Base-by-base conservation (phyloP, 192 early-diverging fungal species). In the Coemansia sp. region DNA sequence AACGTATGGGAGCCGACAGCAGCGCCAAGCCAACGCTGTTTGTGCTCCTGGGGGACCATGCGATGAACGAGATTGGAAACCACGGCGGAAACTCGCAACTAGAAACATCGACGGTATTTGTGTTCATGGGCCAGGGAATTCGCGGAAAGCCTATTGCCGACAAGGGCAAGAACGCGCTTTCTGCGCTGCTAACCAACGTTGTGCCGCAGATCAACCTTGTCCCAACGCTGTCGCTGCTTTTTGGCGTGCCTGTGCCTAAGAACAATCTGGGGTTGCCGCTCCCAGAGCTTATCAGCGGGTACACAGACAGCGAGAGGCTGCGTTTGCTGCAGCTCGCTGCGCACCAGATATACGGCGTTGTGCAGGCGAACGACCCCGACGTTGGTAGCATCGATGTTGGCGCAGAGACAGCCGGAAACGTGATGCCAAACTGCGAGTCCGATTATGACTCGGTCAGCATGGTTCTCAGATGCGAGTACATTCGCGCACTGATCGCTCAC, bases 21-120 rank as follows among this genome's bases (percentile, higher is more conserved):
- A 53, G 41, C 24, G 74, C 84, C 15, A 73, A 82, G 55, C 80
- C 86, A 1, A 89, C 88, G 1, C 69, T 92, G 40, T 74, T 92
- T 57, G 81, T 92, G n/a, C 58, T 92, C 4, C 81, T 89, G 58
- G 90, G 90, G 41, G 90, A 92, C 65, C 90, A 92, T 56, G 91
- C 87, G 4, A 92, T 92, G 91, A 90, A 89, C 62, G 85, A 89
- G 61, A 81, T 84, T 42, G 72, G 81, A 22, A 68, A 75, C 61
- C 82, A 83, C 37, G 82, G 82, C 55, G 82, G 82, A 24, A 77
- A 70, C 47, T 73, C 71, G 33, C 58, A 58, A 38, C 60, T 71
- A n/a, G 82, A 83, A 50, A 73, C 73, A n/a, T 74, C 78, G 30
- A 76, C 80, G 0, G 75, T 67, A 10, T 56, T 76, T 49, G 71